phyloP scores from a whole-genome alignment of 2,329 filamentous ascomycete species.

The Talaromyces sp. region DNA sequence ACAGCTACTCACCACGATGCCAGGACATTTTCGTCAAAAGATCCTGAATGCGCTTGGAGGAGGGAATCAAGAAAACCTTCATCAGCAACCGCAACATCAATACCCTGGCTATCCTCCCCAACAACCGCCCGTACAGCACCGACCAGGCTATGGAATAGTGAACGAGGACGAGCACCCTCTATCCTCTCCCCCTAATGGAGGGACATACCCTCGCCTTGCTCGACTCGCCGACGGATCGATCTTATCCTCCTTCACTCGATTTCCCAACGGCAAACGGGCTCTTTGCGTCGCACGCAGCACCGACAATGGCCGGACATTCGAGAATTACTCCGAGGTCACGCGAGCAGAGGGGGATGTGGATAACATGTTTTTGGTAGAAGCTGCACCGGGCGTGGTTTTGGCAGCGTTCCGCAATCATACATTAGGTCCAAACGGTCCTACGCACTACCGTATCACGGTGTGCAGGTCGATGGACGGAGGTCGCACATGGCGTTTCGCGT shows the following conservation, averaged over 20 bases:
- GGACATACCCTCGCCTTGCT: conserved; percentile 54
- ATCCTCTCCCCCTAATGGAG: conserved; percentile 40
- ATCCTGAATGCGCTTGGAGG: conserved; percentile 35
- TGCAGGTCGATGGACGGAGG: conserved; percentile 52
- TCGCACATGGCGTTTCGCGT: conserved; percentile 46
- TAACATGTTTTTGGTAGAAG: conserved; percentile 52
- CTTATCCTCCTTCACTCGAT: conserved; percentile 50
- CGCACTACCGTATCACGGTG: conserved; percentile 55
- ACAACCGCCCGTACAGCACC: conserved; percentile 9
- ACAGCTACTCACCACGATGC: conserved; percentile 19
- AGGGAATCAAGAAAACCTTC: too few relatives aligned
- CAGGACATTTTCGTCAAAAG: conserved; percentile 35
- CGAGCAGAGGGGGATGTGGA: conserved; percentile 50
- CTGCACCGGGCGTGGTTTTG: conserved; percentile 39
- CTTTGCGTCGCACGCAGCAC: conserved; percentile 50
- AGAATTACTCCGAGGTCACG: conserved; percentile 47
- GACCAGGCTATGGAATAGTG: conserved; percentile 28
- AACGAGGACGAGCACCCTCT: conserved; percentile 38
- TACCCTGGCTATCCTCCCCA: conserved; percentile 7
- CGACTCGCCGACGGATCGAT: conserved; percentile 50
- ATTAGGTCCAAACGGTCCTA: conserved; percentile 37
- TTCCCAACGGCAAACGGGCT: conserved; percentile 40
- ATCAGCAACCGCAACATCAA: conserved; percentile 6
- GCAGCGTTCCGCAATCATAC: conserved; percentile 56
- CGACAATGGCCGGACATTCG: conserved; percentile 48